Conservation (phyloP, 352 stramenopile species). For the Phytophthora quininea region DNA sequence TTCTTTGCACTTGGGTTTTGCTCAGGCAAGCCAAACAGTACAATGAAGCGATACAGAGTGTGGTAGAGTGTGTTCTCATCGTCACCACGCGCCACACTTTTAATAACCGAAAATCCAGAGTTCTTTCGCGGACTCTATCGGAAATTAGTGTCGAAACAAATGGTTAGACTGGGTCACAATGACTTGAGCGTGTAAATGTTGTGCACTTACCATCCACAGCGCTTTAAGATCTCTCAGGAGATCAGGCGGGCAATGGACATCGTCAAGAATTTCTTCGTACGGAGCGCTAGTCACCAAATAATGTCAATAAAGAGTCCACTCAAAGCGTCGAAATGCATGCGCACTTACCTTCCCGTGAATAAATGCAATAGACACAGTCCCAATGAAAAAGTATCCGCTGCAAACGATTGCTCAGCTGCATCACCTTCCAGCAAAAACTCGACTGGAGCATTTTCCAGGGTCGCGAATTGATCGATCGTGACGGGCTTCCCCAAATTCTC, state of each 20-base stretch:
- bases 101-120: constrained; percentile 73
- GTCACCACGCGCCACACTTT: constrained; percentile 58
- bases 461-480: constrained; percentile 96
- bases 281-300: constrained; percentile 64
- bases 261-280: constrained; percentile 98
- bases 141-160: constrained; percentile 1
- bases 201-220: constrained; percentile 85
- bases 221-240: constrained; percentile 85
- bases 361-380: constrained; percentile 97
- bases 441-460: constrained; percentile 97
- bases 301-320: not conserved
- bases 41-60: constrained; percentile 96
- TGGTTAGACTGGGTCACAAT: not conserved
- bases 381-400: constrained; percentile 95
- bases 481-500: constrained; percentile 91
- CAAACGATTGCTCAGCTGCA: constrained; percentile 88
- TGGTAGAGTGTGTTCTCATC: constrained; percentile 92
- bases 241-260: constrained; percentile 89
- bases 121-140: constrained; percentile 50
- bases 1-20: constrained; percentile 52
- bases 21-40: constrained; percentile 94
- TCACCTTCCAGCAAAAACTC: constrained; percentile 96
- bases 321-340: not conserved
- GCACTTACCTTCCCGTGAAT: constrained; percentile 90
- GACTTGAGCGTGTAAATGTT: not conserved